A percentile compares a stretch with the other conserved stretches of the same genome.
Evolutionary conservation across 805 yeast species (phyloP).

Genomic region (Helenozyma rhizophorensis): DNA sequence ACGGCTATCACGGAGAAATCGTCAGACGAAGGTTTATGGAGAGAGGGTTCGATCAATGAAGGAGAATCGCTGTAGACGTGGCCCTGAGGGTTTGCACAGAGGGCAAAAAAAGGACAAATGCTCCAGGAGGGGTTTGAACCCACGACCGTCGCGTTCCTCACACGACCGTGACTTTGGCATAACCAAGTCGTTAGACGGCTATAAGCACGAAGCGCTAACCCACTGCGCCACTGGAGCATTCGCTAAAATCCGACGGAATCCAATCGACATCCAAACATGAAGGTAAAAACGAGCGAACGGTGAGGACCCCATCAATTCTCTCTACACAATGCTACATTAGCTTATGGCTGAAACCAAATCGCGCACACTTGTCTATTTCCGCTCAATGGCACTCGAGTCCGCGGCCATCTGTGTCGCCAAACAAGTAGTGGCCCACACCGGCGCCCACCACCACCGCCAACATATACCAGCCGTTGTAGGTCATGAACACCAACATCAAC

Average conservation of each 20-base stretch:
- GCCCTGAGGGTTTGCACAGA: too few species aligned
- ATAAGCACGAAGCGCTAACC: slow-evolving; percentile 50
- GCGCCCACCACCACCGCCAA: slow-evolving; percentile 70
- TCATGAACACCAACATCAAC: slow-evolving; percentile 81
- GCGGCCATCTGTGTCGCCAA: slow-evolving; percentile 36
- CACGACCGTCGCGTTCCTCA: slow-evolving; percentile 55
- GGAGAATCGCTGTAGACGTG: too few species aligned
- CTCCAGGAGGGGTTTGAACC: slow-evolving; percentile 53
- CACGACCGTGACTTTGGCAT: slow-evolving; percentile 49
- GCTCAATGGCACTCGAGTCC: slow-evolving; percentile 32
- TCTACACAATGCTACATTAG: too few species aligned
- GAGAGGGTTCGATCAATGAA: too few species aligned
- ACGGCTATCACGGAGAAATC: too few species aligned
- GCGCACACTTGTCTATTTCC: neutral
- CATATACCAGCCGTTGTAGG: slow-evolving; percentile 85
- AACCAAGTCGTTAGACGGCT: slow-evolving; percentile 41
- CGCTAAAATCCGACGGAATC: slow-evolving; percentile 3
- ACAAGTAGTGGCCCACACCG: slow-evolving; percentile 58
- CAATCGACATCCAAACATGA: too few species aligned
- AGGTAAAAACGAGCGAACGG: too few species aligned
- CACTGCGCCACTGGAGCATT: slow-evolving; percentile 46
- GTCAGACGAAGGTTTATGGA: too few species aligned
- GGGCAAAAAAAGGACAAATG: slow-evolving; percentile 34
- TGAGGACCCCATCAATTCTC: too few species aligned
- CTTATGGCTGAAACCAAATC: neutral